Percentiles rank a stretch among this genome's conserved stretches.
These are phyloP conservation scores for Suhomyces sp. DNA, from an alignment of 805 yeast species.

Conservation along the genomic window DNA sequence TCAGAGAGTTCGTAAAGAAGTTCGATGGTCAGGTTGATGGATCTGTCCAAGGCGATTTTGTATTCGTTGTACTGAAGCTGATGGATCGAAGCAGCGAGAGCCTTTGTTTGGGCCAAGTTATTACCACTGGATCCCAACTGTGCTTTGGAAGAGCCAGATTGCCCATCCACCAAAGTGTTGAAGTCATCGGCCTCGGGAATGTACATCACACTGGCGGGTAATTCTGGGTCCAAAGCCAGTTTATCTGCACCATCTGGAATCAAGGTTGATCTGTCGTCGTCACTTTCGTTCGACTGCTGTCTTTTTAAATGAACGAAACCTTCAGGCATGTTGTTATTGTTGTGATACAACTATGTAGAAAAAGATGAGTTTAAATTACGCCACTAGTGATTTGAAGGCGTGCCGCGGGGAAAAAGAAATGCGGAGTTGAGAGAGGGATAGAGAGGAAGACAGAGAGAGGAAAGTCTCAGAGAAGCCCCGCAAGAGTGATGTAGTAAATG, in stretches of 20 bases:
- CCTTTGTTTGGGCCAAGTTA: constrained; percentile 6
- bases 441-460: not conserved
- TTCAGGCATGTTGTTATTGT: not conserved
- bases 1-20: constrained; percentile 48
- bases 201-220: constrained; percentile 25
- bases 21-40: constrained; percentile 52
- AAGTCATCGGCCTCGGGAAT: constrained; percentile 32
- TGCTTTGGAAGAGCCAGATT: constrained; percentile 1
- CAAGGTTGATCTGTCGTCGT: constrained; percentile 13
- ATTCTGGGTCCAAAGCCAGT: not conserved
- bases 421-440: not conserved
- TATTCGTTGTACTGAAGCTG: constrained; percentile 78
- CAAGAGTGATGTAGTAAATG: no score
- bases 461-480: no score
- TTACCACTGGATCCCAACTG: not conserved
- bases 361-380: not conserved
- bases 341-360: not conserved
- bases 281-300: not conserved
- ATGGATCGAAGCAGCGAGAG: constrained; percentile 53
- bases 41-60: constrained; percentile 59
- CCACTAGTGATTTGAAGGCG: not conserved
- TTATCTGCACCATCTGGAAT: constrained; percentile 3
- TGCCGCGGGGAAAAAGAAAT: not conserved
- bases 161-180: constrained; percentile 30
- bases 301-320: constrained; percentile 1